Percentiles rank a stretch among this genome's conserved stretches.
These are phyloP conservation scores for Rhizomucor miehei DNA, from an alignment of 371 early-diverging fungal species.

Conservation along the genomic window DNA sequence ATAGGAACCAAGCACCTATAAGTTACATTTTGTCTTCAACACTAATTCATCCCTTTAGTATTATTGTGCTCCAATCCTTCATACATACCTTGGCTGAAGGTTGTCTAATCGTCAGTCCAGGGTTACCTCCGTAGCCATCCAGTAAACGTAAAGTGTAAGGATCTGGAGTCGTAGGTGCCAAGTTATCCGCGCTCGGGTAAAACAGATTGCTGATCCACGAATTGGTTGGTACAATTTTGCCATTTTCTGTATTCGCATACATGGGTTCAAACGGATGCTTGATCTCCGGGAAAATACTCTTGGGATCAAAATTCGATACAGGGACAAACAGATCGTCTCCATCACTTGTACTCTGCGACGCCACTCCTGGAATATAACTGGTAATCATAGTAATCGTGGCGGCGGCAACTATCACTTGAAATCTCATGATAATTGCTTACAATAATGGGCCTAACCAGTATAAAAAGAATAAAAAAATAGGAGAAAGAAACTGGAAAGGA, in stretches of 20 bases:
- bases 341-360: too few species aligned
- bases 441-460: too few species aligned
- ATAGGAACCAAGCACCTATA: slow-evolving; percentile 32
- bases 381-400: too few species aligned
- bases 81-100: slow-evolving; percentile 3
- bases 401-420: too few species aligned
- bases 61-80: too few species aligned
- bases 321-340: slow-evolving; percentile 3
- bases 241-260: slow-evolving; percentile 22
- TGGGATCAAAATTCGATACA: slow-evolving; percentile 2
- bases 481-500: too few species aligned
- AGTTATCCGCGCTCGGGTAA: slow-evolving; percentile 33
- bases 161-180: slow-evolving; percentile 45
- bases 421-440: too few species aligned
- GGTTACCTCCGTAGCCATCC: slow-evolving; percentile 38
- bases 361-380: too few species aligned
- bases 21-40: too few species aligned
- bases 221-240: slow-evolving; percentile 40
- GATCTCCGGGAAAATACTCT: slow-evolving; percentile 4
- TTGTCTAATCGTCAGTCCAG: slow-evolving; percentile 41
- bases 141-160: slow-evolving; percentile 43
- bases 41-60: too few species aligned
- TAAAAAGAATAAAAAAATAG: too few species aligned
- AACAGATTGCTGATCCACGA: slow-evolving; percentile 50
- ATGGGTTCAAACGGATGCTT: slow-evolving; percentile 33